A percentile compares a stretch with the other conserved stretches of the same genome.
Evolutionary conservation across 148 eudicot genomes (phyloP).

Genomic region (Rheum nobile): DNA sequence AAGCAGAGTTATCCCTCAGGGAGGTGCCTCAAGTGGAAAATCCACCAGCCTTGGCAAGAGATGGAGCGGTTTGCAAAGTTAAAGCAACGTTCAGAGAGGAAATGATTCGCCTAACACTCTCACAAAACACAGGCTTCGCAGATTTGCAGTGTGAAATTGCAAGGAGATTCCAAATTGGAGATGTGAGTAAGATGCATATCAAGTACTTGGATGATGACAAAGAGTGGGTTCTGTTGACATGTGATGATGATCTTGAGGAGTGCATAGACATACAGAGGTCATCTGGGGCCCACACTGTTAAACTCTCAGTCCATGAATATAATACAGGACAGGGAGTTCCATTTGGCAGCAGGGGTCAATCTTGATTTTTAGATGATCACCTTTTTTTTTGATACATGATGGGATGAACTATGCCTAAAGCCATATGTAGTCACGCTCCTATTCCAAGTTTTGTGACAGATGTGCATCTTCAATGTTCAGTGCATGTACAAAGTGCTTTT

Average conservation of each 20-base stretch:
- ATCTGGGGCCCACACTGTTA: slow-evolving; percentile 40
- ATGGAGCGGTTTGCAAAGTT: slow-evolving; percentile 29
- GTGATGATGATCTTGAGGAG: slow-evolving; percentile 74
- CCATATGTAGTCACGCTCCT: neutral
- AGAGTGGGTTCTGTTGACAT: slow-evolving; percentile 87
- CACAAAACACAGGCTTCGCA: slow-evolving; percentile 40
- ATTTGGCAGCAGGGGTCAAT: slow-evolving; percentile 31
- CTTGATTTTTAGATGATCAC: slow-evolving; percentile 2
- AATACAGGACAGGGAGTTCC: slow-evolving; percentile 28
- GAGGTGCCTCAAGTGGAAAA: neutral
- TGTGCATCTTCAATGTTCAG: neutral
- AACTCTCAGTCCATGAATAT: slow-evolving; percentile 26
- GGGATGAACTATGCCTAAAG: neutral
- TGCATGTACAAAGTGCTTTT: neutral
- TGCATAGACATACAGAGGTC: slow-evolving; percentile 58
- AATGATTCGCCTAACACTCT: slow-evolving; percentile 49
- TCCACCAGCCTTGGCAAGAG: slow-evolving; percentile 3
- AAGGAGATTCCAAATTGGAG: slow-evolving; percentile 41
- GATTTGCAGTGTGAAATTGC: slow-evolving; percentile 44
- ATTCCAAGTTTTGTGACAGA: neutral
- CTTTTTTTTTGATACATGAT: neutral
- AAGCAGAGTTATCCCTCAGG: slow-evolving; percentile 22
- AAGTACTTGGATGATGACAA: slow-evolving; percentile 76
- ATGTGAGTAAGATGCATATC: slow-evolving; percentile 30
- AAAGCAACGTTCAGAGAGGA: slow-evolving; percentile 68